Conservation (phyloP, 2,329 filamentous ascomycete genomes). For the Verticillium isaacii region DNA sequence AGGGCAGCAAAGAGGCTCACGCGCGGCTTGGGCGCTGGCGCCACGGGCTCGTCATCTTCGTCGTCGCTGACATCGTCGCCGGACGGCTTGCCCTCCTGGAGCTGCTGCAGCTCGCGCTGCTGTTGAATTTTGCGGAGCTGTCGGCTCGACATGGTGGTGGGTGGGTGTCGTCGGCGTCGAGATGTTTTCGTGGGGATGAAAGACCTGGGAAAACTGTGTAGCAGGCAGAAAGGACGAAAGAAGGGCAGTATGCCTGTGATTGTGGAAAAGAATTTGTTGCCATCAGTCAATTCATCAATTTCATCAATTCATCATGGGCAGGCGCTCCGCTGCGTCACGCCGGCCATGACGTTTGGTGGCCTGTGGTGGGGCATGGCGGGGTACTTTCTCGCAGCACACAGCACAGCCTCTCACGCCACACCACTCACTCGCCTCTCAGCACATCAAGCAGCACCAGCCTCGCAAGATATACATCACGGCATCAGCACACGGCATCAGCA, state of each 20-base stretch:
- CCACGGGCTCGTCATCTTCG: conserved; percentile 25
- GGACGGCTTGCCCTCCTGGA: conserved; percentile 17
- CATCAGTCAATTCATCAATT: no score
- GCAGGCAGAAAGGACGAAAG: neutral
- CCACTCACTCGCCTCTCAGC: no score
- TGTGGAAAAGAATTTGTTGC: neutral
- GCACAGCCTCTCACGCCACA: no score
- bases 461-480: neutral
- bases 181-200: no score
- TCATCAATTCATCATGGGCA: neutral
- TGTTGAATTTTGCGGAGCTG: conserved; percentile 49
- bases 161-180: neutral
- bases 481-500: neutral
- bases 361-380: conserved; percentile 8
- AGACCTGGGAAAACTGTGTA: neutral
- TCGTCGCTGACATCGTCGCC: conserved; percentile 23
- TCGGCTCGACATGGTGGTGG: conserved; percentile 41
- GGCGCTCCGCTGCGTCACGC: conserved; percentile 9
- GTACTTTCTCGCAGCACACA: neutral
- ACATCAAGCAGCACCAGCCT: no score
- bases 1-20: conserved; percentile 49
- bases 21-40: conserved; percentile 30
- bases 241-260: neutral
- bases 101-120: conserved; percentile 38
- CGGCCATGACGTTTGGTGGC: conserved; percentile 14